Conservation (phyloP, 2,329 filamentous ascomycete species). For the Pseudogymnoascus sp. region DNA sequence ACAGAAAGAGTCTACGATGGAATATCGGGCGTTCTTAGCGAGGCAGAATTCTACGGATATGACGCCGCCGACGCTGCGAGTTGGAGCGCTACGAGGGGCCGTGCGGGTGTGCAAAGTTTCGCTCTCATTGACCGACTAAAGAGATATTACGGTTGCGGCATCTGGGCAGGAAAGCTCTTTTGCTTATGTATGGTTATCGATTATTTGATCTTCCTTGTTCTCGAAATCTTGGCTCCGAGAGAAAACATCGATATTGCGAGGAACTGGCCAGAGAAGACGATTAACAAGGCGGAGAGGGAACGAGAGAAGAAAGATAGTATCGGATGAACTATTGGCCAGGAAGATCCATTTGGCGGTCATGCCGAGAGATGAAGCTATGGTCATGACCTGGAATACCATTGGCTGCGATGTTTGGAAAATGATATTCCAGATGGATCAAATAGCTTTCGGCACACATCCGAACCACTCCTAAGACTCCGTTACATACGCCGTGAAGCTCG, state of each 20-base stretch:
- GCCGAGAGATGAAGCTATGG: not conserved
- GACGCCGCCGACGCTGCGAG: constrained; percentile 51
- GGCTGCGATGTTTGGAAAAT: not conserved
- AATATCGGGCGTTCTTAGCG: constrained; percentile 75
- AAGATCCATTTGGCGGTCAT: not conserved
- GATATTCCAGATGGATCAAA: not conserved
- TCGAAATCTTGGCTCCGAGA: constrained; percentile 80
- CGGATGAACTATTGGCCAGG: not conserved
- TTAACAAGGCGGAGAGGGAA: constrained; percentile 6
- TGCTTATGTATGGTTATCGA: constrained; percentile 91
- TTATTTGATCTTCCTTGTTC: constrained; percentile 78
- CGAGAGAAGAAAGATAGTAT: constrained; percentile 8
- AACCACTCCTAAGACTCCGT: not conserved
- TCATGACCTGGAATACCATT: not conserved
- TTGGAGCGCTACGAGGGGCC: constrained; percentile 63
- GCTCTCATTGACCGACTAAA: constrained; percentile 91
- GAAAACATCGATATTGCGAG: constrained; percentile 80
- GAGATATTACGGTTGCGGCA: constrained; percentile 93
- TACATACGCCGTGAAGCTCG: not conserved
- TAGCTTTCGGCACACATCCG: not conserved
- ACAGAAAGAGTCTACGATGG: constrained; percentile 94
- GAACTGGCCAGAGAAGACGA: constrained; percentile 76
- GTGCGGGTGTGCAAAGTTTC: constrained; percentile 69
- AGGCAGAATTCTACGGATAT: constrained; percentile 82
- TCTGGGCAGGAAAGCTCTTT: constrained; percentile 97